Percentiles rank a stretch among this genome's conserved stretches.
These are phyloP conservation scores for Gastrolobium villosum DNA, from an alignment of 306 rosid genomes.

Conservation along the genomic window DNA sequence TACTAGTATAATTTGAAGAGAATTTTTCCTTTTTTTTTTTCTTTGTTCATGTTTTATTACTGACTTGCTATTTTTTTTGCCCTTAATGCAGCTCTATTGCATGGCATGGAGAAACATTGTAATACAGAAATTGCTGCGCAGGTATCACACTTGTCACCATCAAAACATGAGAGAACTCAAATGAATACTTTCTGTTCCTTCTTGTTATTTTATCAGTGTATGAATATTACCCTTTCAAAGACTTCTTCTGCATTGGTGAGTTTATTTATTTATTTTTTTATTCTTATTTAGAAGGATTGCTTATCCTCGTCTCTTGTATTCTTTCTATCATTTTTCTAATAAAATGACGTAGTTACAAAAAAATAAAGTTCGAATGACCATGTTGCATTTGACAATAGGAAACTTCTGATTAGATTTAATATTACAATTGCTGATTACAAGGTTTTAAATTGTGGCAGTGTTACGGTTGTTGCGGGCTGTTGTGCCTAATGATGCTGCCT, in stretches of 20 bases:
- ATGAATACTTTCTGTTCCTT: conserved; percentile 53
- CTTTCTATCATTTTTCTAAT: background rate
- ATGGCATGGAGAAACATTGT: conserved; percentile 96
- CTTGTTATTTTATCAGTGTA: conserved; percentile 12
- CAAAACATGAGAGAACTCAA: conserved; percentile 89
- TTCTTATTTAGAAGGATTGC: background rate
- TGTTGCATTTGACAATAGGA: background rate
- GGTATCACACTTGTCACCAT: conserved; percentile 72
- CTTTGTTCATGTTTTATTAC: conserved; percentile 31
- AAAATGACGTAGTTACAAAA: background rate
- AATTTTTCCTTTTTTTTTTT: background rate
- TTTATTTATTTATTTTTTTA: background rate
- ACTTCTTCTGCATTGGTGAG: conserved; percentile 5
- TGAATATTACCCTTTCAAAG: no score
- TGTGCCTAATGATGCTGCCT: background rate
- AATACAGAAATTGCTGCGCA: conserved; percentile 94
- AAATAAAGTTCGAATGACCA: conserved; percentile 6
- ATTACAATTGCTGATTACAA: conserved; percentile 11
- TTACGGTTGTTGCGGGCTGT: background rate
- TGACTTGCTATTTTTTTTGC: conserved; percentile 40
- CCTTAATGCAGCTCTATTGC: conserved; percentile 73
- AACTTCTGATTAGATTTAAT: background rate
- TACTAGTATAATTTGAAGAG: conserved; percentile 39
- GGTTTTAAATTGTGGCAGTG: background rate
- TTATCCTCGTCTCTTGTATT: background rate